These are phyloP conservation scores for Neurospora africana DNA, from an alignment of 495 filamentous ascomycete species.

Conservation along the genomic window DNA sequence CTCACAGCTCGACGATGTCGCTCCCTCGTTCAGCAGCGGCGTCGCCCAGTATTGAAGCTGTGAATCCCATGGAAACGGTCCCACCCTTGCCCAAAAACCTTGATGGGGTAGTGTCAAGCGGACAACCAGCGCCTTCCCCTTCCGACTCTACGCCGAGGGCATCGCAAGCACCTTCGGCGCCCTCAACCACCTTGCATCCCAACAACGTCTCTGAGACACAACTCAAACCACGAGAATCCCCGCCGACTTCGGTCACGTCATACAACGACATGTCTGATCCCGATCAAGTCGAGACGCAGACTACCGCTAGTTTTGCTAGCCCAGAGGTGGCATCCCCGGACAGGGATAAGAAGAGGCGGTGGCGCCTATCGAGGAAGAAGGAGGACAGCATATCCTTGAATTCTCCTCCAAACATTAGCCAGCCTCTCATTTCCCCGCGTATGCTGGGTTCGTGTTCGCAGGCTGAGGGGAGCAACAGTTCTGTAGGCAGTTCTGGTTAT, in stretches of 20 bases:
- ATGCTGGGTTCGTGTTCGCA: slow-evolving; percentile 48
- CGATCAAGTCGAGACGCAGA: slow-evolving; percentile 54
- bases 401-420: slow-evolving; percentile 15
- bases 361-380: slow-evolving; percentile 62
- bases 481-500: slow-evolving; percentile 48
- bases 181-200: slow-evolving; percentile 21
- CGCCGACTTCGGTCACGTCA: slow-evolving; percentile 61
- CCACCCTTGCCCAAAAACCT: slow-evolving; percentile 16
- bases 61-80: slow-evolving; percentile 30
- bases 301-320: slow-evolving; percentile 15
- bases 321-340: slow-evolving; percentile 31
- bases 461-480: slow-evolving; percentile 59
- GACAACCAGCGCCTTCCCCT: slow-evolving; percentile 16
- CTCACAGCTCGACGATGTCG: slow-evolving; percentile 75
- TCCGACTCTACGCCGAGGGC: slow-evolving; percentile 26
- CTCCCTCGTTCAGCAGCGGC: slow-evolving; percentile 39
- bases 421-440: slow-evolving; percentile 36
- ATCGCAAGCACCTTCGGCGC: slow-evolving; percentile 16
- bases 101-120: slow-evolving; percentile 9
- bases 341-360: slow-evolving; percentile 57
- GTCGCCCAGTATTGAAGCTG: slow-evolving; percentile 25
- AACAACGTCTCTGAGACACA: slow-evolving; percentile 34
- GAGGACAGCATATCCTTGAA: slow-evolving; percentile 25
- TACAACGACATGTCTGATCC: slow-evolving; percentile 67
- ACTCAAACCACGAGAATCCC: slow-evolving; percentile 53